These are phyloP conservation scores for Gossypium rotundifolium DNA, from an alignment of 345 rosid species.

Conservation along the genomic window DNA sequence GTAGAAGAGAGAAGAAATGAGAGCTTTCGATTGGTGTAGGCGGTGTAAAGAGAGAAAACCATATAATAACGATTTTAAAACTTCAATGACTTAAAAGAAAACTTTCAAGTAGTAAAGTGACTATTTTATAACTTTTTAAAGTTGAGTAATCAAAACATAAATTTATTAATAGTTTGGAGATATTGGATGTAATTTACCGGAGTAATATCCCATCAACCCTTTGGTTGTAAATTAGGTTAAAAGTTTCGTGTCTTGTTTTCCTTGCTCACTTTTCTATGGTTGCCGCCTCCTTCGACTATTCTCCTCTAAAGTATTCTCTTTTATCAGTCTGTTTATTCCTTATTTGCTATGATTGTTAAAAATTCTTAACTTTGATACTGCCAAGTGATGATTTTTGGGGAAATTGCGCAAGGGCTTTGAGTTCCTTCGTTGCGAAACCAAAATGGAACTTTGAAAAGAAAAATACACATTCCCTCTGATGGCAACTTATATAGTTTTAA, in stretches of 20 bases:
- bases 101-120: too few relatives aligned
- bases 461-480: conserved; percentile 14
- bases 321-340: neutral
- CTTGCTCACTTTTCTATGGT: neutral
- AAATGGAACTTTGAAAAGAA: conserved; percentile 15
- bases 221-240: neutral
- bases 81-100: too few relatives aligned
- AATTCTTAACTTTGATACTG: neutral
- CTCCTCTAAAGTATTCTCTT: neutral
- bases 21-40: too few relatives aligned
- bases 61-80: too few relatives aligned
- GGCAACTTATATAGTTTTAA: conserved; percentile 6
- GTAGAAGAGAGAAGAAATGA: too few relatives aligned
- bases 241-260: neutral
- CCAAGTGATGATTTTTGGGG: conserved; percentile 27
- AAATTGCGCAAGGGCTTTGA: conserved; percentile 37
- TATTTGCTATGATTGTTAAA: neutral
- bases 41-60: too few relatives aligned
- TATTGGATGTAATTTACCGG: neutral
- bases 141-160: fast-evolving
- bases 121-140: too few relatives aligned
- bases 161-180: too few relatives aligned
- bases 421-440: neutral
- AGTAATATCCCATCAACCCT: neutral
- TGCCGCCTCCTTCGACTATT: neutral